A percentile compares a stretch with the other conserved stretches of the same genome.
Evolutionary conservation across 2,329 filamentous ascomycete species (phyloP).

Genomic region (Sclerotinia spermophila): DNA sequence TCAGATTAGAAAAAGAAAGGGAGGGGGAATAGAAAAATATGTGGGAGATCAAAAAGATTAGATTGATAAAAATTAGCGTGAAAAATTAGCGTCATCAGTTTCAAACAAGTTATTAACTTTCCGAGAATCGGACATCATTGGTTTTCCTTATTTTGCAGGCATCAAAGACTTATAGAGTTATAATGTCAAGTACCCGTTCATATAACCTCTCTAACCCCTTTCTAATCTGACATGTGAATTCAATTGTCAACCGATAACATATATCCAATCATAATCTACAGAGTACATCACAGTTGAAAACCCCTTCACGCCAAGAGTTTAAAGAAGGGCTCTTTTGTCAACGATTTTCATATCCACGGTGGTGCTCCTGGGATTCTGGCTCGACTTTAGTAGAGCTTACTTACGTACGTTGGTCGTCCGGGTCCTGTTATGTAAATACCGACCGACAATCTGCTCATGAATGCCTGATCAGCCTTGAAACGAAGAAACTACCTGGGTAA

Average conservation of each 20-base stretch:
- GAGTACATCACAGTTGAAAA: not conserved
- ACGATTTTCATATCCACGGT: not conserved
- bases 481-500: not conserved
- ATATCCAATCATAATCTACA: slow-evolving; percentile 2
- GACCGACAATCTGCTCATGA: slow-evolving; percentile 3
- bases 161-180: no score
- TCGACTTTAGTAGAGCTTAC: not conserved
- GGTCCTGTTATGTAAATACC: slow-evolving; percentile 8
- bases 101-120: not conserved
- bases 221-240: not conserved
- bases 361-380: not conserved
- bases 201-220: not conserved
- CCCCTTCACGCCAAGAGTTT: slow-evolving; percentile 6
- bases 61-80: slow-evolving; percentile 20
- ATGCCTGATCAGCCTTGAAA: slow-evolving; percentile 7
- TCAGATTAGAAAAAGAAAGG: not conserved
- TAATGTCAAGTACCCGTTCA: not conserved
- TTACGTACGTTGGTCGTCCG: not conserved
- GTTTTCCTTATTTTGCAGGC: not conserved
- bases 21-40: not conserved
- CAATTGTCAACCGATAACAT: not conserved
- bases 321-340: not conserved
- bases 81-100: slow-evolving; percentile 11
- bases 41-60: slow-evolving; percentile 19
- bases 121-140: slow-evolving; percentile 16